These are phyloP conservation scores for Leishmania arabica DNA, from an alignment of 208 protist species.

Conservation along the genomic window DNA sequence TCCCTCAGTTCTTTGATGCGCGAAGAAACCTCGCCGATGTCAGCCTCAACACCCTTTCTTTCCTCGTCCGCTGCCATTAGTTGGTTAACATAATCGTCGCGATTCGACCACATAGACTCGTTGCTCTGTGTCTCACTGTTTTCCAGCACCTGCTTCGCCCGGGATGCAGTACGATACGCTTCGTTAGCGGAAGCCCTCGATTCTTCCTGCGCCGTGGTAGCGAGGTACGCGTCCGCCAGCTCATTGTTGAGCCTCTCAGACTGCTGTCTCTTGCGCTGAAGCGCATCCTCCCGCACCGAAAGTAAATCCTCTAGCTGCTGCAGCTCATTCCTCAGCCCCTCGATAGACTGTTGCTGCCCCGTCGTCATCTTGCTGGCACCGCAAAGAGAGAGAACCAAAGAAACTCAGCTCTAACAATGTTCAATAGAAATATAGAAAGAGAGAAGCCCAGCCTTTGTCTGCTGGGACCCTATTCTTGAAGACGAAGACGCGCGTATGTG, in stretches of 20 bases:
- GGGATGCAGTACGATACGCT: slow-evolving; percentile 21
- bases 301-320: slow-evolving; percentile 50
- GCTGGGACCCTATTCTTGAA: background rate
- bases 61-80: slow-evolving; percentile 54
- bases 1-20: slow-evolving; percentile 50
- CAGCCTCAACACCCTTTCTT: slow-evolving; percentile 43
- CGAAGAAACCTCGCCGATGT: slow-evolving; percentile 42
- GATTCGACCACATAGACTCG: slow-evolving; percentile 22
- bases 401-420: background rate
- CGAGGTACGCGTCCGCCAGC: slow-evolving; percentile 2
- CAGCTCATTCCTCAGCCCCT: slow-evolving; percentile 43
- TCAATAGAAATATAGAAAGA: background rate
- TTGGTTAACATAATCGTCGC: slow-evolving; percentile 66
- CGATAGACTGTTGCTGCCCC: slow-evolving; percentile 27
- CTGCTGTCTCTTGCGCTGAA: slow-evolving; percentile 21
- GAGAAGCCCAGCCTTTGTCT: background rate
- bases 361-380: background rate
- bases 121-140: slow-evolving; percentile 24
- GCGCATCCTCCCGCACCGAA: slow-evolving; percentile 19
- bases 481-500: background rate
- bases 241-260: slow-evolving; percentile 21
- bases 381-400: background rate
- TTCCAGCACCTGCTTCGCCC: slow-evolving; percentile 47
- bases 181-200: slow-evolving; percentile 8
- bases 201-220: slow-evolving; percentile 13